Conservation (phyloP, 768 basidiomycete species). For the Leccinellum albellum region DNA sequence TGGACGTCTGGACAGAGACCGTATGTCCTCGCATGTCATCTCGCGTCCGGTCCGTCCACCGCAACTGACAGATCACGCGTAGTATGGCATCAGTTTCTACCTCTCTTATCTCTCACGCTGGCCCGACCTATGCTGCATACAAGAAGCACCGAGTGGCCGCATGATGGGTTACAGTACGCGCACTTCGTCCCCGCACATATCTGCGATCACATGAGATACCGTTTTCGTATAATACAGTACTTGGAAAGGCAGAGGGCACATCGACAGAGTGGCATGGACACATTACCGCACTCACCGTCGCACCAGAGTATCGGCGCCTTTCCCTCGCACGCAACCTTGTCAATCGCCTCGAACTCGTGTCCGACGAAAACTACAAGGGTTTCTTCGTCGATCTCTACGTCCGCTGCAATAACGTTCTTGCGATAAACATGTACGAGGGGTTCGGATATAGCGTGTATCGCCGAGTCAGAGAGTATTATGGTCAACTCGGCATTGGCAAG, state of each 20-base stretch:
- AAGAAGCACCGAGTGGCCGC: conserved; percentile 75
- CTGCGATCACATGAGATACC: conserved; percentile 3
- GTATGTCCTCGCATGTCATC: conserved; percentile 42
- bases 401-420: conserved; percentile 78
- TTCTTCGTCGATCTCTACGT: conserved; percentile 97
- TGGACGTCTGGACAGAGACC: conserved; percentile 97
- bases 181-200: conserved; percentile 1
- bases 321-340: conserved; percentile 87
- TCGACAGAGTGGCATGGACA: conserved; percentile 86
- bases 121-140: conserved; percentile 86
- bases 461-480: conserved; percentile 87
- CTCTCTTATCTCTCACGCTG: conserved; percentile 84
- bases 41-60: neutral
- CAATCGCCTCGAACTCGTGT: conserved; percentile 78
- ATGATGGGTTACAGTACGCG: conserved; percentile 91
- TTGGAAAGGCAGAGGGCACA: conserved; percentile 88
- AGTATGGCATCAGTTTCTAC: conserved; percentile 91
- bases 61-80: neutral
- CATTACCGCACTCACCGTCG: conserved; percentile 91
- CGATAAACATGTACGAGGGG: conserved; percentile 88
- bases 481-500: conserved; percentile 68
- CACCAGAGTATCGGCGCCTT: conserved; percentile 88
- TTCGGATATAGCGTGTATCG: conserved; percentile 93
- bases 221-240: conserved; percentile 46
- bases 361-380: conserved; percentile 74